Percentiles rank a stretch among this genome's conserved stretches.
These are phyloP conservation scores for Candida sojae DNA, from an alignment of 1,139 yeast species.

Conservation along the genomic window DNA sequence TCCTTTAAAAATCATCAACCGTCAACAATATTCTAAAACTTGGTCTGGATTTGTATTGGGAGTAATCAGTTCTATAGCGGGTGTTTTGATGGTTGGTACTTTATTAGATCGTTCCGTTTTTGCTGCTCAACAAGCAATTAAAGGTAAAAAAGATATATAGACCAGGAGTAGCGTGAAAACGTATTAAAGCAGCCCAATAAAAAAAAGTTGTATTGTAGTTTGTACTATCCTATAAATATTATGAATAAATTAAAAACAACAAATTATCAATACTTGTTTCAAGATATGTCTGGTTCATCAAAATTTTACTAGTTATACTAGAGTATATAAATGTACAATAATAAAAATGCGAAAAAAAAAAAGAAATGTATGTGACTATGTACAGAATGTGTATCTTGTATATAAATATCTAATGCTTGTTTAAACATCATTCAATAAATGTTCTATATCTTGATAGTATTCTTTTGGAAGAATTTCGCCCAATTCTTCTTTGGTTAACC, in stretches of 20 bases:
- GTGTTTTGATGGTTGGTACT: conserved; percentile 90
- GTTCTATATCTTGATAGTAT: conserved; percentile 58
- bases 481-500: conserved; percentile 87
- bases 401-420: background rate
- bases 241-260: background rate
- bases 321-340: background rate
- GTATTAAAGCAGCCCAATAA: background rate
- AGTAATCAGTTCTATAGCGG: conserved; percentile 87
- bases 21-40: conserved; percentile 73
- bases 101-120: conserved; percentile 84
- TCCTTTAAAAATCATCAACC: conserved; percentile 87
- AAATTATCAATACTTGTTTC: background rate
- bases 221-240: background rate
- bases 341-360: background rate
- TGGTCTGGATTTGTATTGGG: conserved; percentile 88
- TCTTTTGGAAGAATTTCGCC: conserved; percentile 50
- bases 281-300: too few relatives aligned
- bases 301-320: background rate
- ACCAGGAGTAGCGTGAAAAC: background rate
- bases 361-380: conserved; percentile 3
- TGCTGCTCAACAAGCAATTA: conserved; percentile 81
- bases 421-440: conserved; percentile 51
- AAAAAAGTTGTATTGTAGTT: background rate
- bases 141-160: conserved; percentile 64
- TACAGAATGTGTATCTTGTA: conserved; percentile 4